phyloP scores from a whole-genome alignment of 345 rosid species.

The Camelina sativa region DNA sequence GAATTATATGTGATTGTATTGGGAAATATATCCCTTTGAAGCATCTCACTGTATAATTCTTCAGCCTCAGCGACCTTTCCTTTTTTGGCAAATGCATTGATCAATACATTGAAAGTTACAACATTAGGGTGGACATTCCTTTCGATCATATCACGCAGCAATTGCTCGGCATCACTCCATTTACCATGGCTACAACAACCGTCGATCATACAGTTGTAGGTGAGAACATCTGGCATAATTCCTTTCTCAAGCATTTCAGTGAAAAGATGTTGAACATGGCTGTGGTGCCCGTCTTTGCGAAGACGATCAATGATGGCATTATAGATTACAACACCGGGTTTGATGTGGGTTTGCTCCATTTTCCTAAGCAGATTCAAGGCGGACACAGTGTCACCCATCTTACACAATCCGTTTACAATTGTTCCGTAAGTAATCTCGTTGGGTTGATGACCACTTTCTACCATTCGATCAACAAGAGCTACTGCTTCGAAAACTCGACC shows the following conservation, averaged over 20 bases:
- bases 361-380: too few relatives aligned
- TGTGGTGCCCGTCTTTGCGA: not conserved
- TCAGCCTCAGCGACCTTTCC: not conserved
- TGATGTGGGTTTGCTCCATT: too few relatives aligned
- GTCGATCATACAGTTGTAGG: not conserved
- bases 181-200: not conserved
- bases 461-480: too few relatives aligned
- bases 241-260: too few relatives aligned
- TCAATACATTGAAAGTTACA: constrained; percentile 11
- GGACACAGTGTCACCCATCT: too few relatives aligned
- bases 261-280: not conserved
- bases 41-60: constrained; percentile 1
- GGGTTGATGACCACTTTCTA: too few relatives aligned
- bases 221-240: not conserved
- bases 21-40: not conserved
- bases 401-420: too few relatives aligned
- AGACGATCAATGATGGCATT: not conserved
- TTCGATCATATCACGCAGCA: not conserved
- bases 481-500: too few relatives aligned
- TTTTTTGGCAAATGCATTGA: constrained; percentile 10
- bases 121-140: not conserved
- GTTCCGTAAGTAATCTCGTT: too few relatives aligned
- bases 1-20: not conserved
- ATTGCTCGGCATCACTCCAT: constrained; percentile 2
- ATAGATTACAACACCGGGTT: not conserved